Base-by-base conservation (phyloP, 2,329 filamentous ascomycete species). In the Chalaropsis ovoidea region DNA sequence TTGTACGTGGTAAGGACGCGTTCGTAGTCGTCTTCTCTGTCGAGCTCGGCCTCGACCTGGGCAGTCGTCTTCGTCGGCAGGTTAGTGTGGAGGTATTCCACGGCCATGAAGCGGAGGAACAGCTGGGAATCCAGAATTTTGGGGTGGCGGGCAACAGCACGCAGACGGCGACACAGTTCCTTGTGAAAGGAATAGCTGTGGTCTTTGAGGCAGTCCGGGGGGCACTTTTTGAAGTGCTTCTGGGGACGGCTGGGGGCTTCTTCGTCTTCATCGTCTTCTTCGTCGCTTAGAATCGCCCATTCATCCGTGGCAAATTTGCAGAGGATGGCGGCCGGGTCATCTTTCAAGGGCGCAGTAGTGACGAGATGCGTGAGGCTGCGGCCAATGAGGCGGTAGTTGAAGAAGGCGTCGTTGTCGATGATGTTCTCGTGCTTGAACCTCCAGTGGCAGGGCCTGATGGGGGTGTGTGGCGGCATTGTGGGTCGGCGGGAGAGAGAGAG, bases 1-100 rank as follows among this genome's bases (percentile, higher is more conserved):
- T 19, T 41, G 19, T 52, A 54, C 62, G 47, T 56, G 15, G 3
- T 19, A 35, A 63, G 17, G 5, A 54, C 24, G 22, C 19, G n/a
- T 10, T 63, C 45, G 62, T 52, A 63, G 15, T 39, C 31, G 13
- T 42, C 31, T 54, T 63, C 62, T 17, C 13, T 19, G 61, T 63
- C 27, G 19, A 42, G 27, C 19, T 24, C 24, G 7, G 43, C 31
- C 6, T 27, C 19, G 3, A 19, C 19, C 13, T 63, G n/a, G 3
- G 10, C 24, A 5, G 22, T 2, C 10, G 27, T 8, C 8, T 52
- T 41, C 1, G 2, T 10, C 39, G 31, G 61, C 43, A 49, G 8
- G 1, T 3, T 17, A 11, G 13, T 24, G 8, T 2, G 13, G 17
- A 52, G 27, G n/a, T 35, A 31, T 3, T 24, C 43, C 3, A 41